These are phyloP conservation scores for Metschnikowia santaceciliae DNA, from an alignment of 805 yeast species.

Conservation along the genomic window DNA sequence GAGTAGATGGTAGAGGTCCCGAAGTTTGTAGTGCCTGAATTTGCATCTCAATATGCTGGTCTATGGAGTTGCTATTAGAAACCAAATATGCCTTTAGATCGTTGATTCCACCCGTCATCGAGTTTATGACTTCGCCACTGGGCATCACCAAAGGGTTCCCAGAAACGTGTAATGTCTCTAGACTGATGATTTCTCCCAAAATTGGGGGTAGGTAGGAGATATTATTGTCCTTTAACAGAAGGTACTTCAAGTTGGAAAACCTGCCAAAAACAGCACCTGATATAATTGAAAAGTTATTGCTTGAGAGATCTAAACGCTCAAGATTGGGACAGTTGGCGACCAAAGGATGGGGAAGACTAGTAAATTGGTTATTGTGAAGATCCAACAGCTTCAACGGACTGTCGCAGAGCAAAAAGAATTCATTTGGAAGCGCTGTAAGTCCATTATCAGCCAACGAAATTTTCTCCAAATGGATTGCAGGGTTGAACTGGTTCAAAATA, in stretches of 20 bases:
- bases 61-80: conserved; percentile 31
- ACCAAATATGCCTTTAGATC: conserved; percentile 37
- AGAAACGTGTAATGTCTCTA: conserved; percentile 57
- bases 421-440: conserved; percentile 10
- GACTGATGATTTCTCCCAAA: conserved; percentile 46
- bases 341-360: conserved; percentile 48
- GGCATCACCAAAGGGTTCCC: conserved; percentile 59
- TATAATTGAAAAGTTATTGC: conserved; percentile 47
- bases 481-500: conserved; percentile 7
- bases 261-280: conserved; percentile 40
- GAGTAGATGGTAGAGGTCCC: conserved; percentile 10
- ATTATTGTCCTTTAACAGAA: conserved; percentile 59
- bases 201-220: conserved; percentile 52
- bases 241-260: conserved; percentile 47
- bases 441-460: conserved; percentile 10
- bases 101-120: conserved; percentile 44
- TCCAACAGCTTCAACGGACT: conserved; percentile 48
- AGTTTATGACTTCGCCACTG: conserved; percentile 29
- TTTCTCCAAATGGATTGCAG: conserved; percentile 11
- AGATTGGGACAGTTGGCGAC: conserved; percentile 34
- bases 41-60: conserved; percentile 14
- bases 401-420: conserved; percentile 11
- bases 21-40: conserved; percentile 14
- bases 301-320: conserved; percentile 65
- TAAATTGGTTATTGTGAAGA: conserved; percentile 56